Percentiles rank a stretch among this genome's conserved stretches.
Conservation (phyloP, 2,329 filamentous ascomycete species). For the Didymella glomerata region DNA sequence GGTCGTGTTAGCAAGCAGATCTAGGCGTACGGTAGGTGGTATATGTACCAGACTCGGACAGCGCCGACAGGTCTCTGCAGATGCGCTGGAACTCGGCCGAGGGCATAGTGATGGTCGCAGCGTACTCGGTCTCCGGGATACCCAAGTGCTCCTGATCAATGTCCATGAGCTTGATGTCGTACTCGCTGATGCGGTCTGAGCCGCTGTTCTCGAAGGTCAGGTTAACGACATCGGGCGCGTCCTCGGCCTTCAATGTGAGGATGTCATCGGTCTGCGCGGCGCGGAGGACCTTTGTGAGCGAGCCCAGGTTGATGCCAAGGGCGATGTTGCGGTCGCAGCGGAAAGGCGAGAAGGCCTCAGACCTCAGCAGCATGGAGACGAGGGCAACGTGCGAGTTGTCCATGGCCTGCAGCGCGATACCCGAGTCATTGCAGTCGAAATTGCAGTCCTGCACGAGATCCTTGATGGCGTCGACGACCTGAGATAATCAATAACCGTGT, state of each 20-base stretch:
- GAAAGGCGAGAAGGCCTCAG: conserved; percentile 92
- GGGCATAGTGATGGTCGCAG: conserved; percentile 89
- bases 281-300: conserved; percentile 95
- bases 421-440: conserved; percentile 99
- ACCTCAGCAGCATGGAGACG: conserved; percentile 98
- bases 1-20: background rate
- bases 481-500: conserved; percentile 26
- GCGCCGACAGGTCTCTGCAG: conserved; percentile 86
- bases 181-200: conserved; percentile 94
- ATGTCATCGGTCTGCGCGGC: conserved; percentile 94
- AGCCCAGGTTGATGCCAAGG: conserved; percentile 94
- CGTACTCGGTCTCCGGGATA: conserved; percentile 98
- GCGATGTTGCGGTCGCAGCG: conserved; percentile 99
- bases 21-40: too few species aligned
- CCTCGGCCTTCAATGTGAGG: conserved; percentile 95
- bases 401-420: conserved; percentile 98
- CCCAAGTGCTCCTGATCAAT: conserved; percentile 99
- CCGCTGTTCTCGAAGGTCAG: conserved; percentile 90
- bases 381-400: conserved; percentile 99
- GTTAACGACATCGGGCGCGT: conserved; percentile 94
- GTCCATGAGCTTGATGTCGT: conserved; percentile 99
- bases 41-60: conserved; percentile 90
- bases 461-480: conserved; percentile 99
- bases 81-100: conserved; percentile 91
- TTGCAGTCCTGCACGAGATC: conserved; percentile 99